Base-by-base conservation (phyloP, 805 yeast species). In the Zygotorulaspora chibaensis region DNA sequence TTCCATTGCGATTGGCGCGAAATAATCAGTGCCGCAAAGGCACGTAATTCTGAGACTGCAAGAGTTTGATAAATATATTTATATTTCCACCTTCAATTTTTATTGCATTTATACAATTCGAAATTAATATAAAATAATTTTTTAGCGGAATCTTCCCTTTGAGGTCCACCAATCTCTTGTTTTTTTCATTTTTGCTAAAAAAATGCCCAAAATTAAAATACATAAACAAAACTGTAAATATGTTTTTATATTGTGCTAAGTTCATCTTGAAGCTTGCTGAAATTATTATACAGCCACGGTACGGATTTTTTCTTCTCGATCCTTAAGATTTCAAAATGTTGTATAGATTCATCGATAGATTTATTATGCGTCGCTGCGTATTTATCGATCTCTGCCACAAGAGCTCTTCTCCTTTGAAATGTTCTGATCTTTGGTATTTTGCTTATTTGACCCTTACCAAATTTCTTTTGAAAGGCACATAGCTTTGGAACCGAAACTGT, bases 281-380 rank as follows among this genome's bases (percentile, higher is more conserved):
- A 37, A 8, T 67, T 63, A 46, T 66, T 67, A 45, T 67, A 67
- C 36, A 67, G 46, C 67, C 70, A 67, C 12, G 70, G 65, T n/a
- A 67, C 63, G 0, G 67, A 56, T 57, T 61, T 62, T 33, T 62
- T 63, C n/a, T 61, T 65, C 6, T 56, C 59, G 6, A 53, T 45
- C 49, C 69, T 58, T 38, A 63, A 50, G 17, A 43, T 56, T 37
- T 67, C 70, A 49, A 66, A 66, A 43, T 59, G 57, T 2, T 51
- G 52, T 37, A 66, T 60, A 17, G 66, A 57, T 26, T 66, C 63
- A 7, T 50, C 53, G 12, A 63, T 44, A 0, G 63, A 47, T 23
- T 59, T 53, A 9, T 58, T 59, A 38, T 59, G 56, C 3, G 50
- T 25, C 23, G 55, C 60, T 31, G 63, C 61, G 44, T 63, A 65